Percentiles rank a stretch among this genome's conserved stretches.
Conservation (phyloP, 78 protist genomes). For the Dictyostelium brefeldianum region DNA sequence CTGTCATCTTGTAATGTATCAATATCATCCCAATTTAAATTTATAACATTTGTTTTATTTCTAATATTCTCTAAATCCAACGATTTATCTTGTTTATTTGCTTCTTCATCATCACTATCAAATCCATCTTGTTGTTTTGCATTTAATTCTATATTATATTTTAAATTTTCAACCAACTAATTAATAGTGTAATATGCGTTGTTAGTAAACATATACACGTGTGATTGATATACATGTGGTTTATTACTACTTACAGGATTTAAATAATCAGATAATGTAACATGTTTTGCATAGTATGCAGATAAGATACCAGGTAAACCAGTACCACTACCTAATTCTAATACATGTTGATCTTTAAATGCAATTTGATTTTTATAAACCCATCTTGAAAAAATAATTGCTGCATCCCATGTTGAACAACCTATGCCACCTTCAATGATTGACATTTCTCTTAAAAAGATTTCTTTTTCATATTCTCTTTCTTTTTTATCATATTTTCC, state of each 20-base stretch:
- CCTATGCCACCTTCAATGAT: slow-evolving; percentile 92
- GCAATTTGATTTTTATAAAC: slow-evolving; percentile 74
- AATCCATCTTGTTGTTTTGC: slow-evolving; percentile 43
- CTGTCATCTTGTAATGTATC: slow-evolving; percentile 26
- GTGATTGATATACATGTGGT: neutral
- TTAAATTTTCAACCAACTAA: slow-evolving; percentile 78
- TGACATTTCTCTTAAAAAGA: slow-evolving; percentile 87
- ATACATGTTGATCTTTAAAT: slow-evolving; percentile 75
- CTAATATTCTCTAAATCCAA: neutral
- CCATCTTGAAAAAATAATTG: slow-evolving; percentile 89
- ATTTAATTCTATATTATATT: slow-evolving; percentile 85
- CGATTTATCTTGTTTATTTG: neutral
- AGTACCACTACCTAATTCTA: slow-evolving; percentile 89
- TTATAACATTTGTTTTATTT: slow-evolving; percentile 13
- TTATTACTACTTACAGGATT: slow-evolving; percentile 18
- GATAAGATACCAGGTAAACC: slow-evolving; percentile 91
- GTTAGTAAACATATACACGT: no score
- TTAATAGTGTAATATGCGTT: neutral
- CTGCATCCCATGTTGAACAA: slow-evolving; percentile 95
- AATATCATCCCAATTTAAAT: slow-evolving; percentile 84
- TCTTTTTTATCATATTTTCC: slow-evolving; percentile 90
- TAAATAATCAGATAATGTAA: slow-evolving; percentile 88
- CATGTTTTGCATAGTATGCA: slow-evolving; percentile 69
- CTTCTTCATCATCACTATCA: slow-evolving; percentile 70
- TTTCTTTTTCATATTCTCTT: slow-evolving; percentile 86